A percentile compares a stretch with the other conserved stretches of the same genome.
Conservation (phyloP, 202 grass and related monocot genomes). For the Dendrocalamus latiflorus region DNA sequence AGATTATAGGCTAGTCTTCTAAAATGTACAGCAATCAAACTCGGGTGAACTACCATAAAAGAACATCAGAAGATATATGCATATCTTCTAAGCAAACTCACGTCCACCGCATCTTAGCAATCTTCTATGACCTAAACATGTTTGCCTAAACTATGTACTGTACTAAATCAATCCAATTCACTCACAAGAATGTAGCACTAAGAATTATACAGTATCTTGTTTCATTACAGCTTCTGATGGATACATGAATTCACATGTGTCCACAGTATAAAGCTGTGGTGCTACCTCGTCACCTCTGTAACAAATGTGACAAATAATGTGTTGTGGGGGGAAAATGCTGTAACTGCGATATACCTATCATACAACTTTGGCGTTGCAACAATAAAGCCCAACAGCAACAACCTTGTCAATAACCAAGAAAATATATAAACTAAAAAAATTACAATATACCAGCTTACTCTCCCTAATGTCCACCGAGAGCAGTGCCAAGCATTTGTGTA, state of each 20-base stretch:
- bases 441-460: slow-evolving; percentile 34
- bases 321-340: not conserved
- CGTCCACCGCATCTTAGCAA: not conserved
- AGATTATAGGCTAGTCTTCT: not conserved
- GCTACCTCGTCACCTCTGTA: slow-evolving; percentile 13
- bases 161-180: not conserved
- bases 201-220: not conserved
- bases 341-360: slow-evolving; percentile 43
- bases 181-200: not conserved
- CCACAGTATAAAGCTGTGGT: slow-evolving; percentile 6
- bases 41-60: not conserved
- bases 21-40: not conserved
- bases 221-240: not conserved
- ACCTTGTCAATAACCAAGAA: slow-evolving; percentile 25
- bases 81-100: not conserved
- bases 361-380: slow-evolving; percentile 44
- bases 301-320: not conserved
- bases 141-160: not conserved
- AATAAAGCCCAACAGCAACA: slow-evolving; percentile 26
- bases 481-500: slow-evolving; percentile 24
- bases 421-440: slow-evolving; percentile 25
- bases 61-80: not conserved
- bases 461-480: slow-evolving; percentile 16
- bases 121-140: not conserved
- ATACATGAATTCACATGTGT: slow-evolving; percentile 13